These are phyloP conservation scores for Nitzschia putrida DNA, from an alignment of 108 stramenopile species.

Conservation along the genomic window DNA sequence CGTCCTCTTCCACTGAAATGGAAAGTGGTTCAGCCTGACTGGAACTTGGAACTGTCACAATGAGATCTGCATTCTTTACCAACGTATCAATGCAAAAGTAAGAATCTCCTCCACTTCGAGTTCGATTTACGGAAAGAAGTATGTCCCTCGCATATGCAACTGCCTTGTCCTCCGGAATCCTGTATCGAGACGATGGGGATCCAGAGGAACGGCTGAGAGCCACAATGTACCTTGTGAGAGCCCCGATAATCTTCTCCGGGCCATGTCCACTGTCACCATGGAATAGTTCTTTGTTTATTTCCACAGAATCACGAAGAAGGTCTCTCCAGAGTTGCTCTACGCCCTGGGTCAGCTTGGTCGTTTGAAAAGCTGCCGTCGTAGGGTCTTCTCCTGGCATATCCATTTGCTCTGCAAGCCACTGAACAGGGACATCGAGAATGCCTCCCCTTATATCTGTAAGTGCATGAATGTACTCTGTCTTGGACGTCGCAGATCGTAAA, in stretches of 20 bases:
- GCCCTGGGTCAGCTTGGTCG: slow-evolving; percentile 45
- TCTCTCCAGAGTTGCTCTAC: slow-evolving; percentile 83
- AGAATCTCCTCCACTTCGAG: slow-evolving; percentile 79
- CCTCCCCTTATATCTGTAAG: slow-evolving; percentile 34
- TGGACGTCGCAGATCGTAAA: slow-evolving; percentile 50
- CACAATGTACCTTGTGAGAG: slow-evolving; percentile 63
- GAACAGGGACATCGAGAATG: slow-evolving; percentile 66
- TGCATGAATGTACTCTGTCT: slow-evolving; percentile 57
- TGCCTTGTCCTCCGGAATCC: slow-evolving; percentile 71
- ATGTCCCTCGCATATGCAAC: slow-evolving; percentile 76
- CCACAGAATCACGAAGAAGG: slow-evolving; percentile 71
- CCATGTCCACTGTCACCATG: slow-evolving; percentile 68
- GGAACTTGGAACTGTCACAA: slow-evolving; percentile 73
- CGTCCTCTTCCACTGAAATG: slow-evolving; percentile 52
- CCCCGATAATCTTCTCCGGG: slow-evolving; percentile 73
- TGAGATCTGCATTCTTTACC: slow-evolving; percentile 65
- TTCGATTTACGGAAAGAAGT: slow-evolving; percentile 76
- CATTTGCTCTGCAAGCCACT: slow-evolving; percentile 77
- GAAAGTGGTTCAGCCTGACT: slow-evolving; percentile 67
- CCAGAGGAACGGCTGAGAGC: slow-evolving; percentile 33
- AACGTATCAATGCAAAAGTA: slow-evolving; percentile 81
- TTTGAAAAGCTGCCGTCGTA: slow-evolving; percentile 48
- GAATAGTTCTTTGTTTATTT: slow-evolving; percentile 69
- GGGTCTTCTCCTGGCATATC: slow-evolving; percentile 20
- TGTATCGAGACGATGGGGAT: slow-evolving; percentile 10